phyloP scores from a whole-genome alignment of 1,139 yeast species.

The Protomyces pachydermus region DNA sequence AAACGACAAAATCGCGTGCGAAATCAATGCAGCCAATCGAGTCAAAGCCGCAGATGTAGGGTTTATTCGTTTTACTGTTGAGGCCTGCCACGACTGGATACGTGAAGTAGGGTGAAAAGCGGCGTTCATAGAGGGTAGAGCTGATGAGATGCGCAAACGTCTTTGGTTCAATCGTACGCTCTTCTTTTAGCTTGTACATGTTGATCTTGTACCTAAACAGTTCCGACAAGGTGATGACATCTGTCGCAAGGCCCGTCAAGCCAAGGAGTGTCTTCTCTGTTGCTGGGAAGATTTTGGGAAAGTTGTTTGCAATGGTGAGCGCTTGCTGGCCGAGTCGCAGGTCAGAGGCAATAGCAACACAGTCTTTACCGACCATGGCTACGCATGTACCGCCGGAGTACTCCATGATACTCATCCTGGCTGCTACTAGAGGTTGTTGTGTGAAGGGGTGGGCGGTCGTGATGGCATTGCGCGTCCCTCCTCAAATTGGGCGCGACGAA shows the following conservation, averaged over 20 bases:
- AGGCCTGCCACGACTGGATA: constrained; percentile 97
- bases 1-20: constrained; percentile 92
- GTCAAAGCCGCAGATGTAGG: constrained; percentile 94
- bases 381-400: constrained; percentile 80
- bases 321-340: constrained; percentile 91
- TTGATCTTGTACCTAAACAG: constrained; percentile 79
- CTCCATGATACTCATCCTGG: constrained; percentile 24
- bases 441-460: background rate
- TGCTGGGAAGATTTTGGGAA: constrained; percentile 75
- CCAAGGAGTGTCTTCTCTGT: constrained; percentile 85
- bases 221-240: constrained; percentile 75
- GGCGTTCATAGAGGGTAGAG: constrained; percentile 76
- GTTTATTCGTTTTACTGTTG: constrained; percentile 70
- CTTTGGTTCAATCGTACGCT: constrained; percentile 84
- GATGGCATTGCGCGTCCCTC: background rate
- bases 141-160: constrained; percentile 91
- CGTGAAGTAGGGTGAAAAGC: constrained; percentile 93
- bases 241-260: constrained; percentile 91
- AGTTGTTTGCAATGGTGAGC: constrained; percentile 82
- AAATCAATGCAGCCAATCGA: constrained; percentile 93
- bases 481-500: background rate
- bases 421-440: background rate
- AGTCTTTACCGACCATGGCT: constrained; percentile 97
- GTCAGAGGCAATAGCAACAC: constrained; percentile 97
- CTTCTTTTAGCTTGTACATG: constrained; percentile 85